Percentiles rank a stretch among this genome's conserved stretches.
These are phyloP conservation scores for Phytophthora podocarpi DNA, from an alignment of 352 stramenopile species.

Conservation along the genomic window DNA sequence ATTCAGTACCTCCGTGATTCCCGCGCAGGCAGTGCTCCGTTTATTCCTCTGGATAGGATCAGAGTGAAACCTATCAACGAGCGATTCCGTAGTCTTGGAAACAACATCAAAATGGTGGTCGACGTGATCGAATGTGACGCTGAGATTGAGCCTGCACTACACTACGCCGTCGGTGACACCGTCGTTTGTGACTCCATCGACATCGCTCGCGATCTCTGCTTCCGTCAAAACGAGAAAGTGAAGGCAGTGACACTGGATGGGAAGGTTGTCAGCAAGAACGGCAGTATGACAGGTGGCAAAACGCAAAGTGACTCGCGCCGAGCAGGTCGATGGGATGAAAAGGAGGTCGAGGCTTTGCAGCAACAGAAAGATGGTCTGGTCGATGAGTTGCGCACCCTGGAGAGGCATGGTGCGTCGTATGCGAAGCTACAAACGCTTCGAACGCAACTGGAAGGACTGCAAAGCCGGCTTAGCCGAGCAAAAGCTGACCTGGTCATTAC, in stretches of 20 bases:
- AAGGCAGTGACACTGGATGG: constrained; percentile 94
- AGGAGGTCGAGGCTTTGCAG: constrained; percentile 88
- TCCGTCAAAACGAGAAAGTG: constrained; percentile 82
- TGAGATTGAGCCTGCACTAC: constrained; percentile 92
- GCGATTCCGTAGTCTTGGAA: constrained; percentile 91
- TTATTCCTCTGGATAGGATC: constrained; percentile 98
- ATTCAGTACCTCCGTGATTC: constrained; percentile 96
- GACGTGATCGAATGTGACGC: constrained; percentile 97
- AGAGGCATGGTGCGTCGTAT: constrained; percentile 75
- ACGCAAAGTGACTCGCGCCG: constrained; percentile 85
- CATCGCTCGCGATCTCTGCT: constrained; percentile 88
- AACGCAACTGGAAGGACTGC: constrained; percentile 72
- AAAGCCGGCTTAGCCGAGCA: constrained; percentile 74
- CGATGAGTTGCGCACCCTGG: constrained; percentile 62
- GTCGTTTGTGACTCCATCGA: constrained; percentile 97
- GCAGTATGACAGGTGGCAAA: constrained; percentile 97
- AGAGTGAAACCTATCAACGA: constrained; percentile 92
- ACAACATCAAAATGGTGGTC: constrained; percentile 92
- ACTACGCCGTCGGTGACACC: constrained; percentile 96
- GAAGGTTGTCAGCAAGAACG: constrained; percentile 97
- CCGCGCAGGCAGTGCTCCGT: constrained; percentile 93
- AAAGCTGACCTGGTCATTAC: constrained; percentile 80
- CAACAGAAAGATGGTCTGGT: constrained; percentile 86
- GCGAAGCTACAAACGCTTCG: constrained; percentile 66
- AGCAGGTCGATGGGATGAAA: constrained; percentile 92